Conservation (phyloP, 78 protist species). For the Dictyostelium capitatum region DNA sequence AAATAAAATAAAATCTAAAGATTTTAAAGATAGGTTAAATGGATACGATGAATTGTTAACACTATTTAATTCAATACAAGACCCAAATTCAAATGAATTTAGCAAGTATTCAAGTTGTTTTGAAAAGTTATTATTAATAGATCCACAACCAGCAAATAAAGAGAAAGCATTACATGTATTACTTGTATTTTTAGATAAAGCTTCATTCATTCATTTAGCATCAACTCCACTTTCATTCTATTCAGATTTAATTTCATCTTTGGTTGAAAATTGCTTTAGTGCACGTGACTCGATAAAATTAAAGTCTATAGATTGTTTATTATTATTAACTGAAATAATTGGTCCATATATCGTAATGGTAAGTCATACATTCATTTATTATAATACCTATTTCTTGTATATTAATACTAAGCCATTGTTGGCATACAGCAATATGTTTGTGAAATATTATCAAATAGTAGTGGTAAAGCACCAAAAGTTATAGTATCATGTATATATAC, state of each 20-base stretch:
- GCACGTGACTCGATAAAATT: constrained; percentile 34
- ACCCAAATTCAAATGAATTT: constrained; percentile 34
- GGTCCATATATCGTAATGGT: constrained; percentile 23
- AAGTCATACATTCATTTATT: not conserved
- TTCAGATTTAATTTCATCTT: not conserved
- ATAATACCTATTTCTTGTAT: not conserved
- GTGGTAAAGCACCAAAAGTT: constrained; percentile 50
- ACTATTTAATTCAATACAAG: constrained; percentile 13
- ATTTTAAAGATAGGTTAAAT: constrained; percentile 59
- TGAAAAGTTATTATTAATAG: constrained; percentile 61
- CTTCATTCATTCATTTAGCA: not conserved
- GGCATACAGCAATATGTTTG: not conserved
- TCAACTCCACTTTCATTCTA: not conserved
- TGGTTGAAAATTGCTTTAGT: constrained; percentile 44
- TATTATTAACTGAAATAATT: constrained; percentile 47
- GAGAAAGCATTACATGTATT: constrained; percentile 54
- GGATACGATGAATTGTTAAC: constrained; percentile 69
- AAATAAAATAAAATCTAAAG: constrained; percentile 52
- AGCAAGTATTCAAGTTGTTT: constrained; percentile 2
- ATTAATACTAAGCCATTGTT: too few species aligned
- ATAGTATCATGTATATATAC: constrained; percentile 30
- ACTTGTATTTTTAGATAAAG: constrained; percentile 38
- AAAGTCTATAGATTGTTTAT: constrained; percentile 37
- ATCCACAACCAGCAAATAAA: constrained; percentile 43
- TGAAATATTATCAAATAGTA: constrained; percentile 3